Percentiles rank a stretch among this genome's conserved stretches.
Evolutionary conservation across 805 yeast genomes (phyloP).

Genomic region (Monosporozyma yasuniensis): DNA sequence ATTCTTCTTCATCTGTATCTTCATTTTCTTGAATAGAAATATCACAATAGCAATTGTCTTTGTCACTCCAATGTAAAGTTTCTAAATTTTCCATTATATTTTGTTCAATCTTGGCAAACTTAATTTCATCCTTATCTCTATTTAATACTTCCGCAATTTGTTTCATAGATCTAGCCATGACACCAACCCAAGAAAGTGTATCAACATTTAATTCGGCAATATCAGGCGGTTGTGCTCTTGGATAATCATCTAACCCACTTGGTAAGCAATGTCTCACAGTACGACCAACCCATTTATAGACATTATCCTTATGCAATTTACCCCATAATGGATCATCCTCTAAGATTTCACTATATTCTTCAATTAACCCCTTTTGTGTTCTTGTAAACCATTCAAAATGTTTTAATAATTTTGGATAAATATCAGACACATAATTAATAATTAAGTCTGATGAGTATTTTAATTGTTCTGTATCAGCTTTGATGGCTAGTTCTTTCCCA

Average conservation of each 20-base stretch:
- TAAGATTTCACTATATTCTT: slow-evolving; percentile 47
- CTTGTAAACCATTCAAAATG: slow-evolving; percentile 82
- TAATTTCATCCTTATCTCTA: slow-evolving; percentile 46
- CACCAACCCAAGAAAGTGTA: slow-evolving; percentile 85
- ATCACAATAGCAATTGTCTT: slow-evolving; percentile 69
- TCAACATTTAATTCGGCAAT: slow-evolving; percentile 88
- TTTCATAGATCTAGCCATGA: slow-evolving; percentile 77
- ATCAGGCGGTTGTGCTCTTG: slow-evolving; percentile 74
- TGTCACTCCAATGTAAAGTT: slow-evolving; percentile 70
- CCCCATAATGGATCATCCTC: slow-evolving; percentile 25
- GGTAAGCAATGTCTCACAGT: slow-evolving; percentile 79
- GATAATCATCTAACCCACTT: slow-evolving; percentile 92
- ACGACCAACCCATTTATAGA: slow-evolving; percentile 90
- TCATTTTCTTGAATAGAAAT: slow-evolving; percentile 56
- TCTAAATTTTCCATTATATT: slow-evolving; percentile 59
- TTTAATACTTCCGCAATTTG: slow-evolving; percentile 59
- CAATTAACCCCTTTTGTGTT: slow-evolving; percentile 69
- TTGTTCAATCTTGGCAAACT: slow-evolving; percentile 44
- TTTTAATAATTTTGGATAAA: slow-evolving; percentile 66
- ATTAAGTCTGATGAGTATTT: slow-evolving; percentile 51
- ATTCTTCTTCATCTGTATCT: slow-evolving; percentile 41
- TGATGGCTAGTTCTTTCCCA: slow-evolving; percentile 17
- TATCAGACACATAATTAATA: slow-evolving; percentile 44
- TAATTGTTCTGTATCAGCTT: slow-evolving; percentile 38
- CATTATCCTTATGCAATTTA: slow-evolving; percentile 45